phyloP scores from a whole-genome alignment of 345 rosid species.

The Aegle marmelos region DNA sequence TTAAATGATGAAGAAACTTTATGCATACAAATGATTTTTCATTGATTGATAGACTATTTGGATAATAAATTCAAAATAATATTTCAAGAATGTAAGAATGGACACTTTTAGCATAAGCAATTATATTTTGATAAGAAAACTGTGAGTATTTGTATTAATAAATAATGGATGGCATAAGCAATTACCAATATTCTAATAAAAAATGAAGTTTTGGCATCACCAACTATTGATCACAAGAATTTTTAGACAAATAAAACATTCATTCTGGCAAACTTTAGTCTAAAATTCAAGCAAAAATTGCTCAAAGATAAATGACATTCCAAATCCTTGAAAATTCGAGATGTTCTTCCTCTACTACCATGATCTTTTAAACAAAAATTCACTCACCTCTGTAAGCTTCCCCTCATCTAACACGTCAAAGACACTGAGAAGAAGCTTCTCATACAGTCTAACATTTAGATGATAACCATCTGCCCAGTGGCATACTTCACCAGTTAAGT shows the following conservation, averaged over 20 bases:
- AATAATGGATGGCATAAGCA: neutral
- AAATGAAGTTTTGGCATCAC: neutral
- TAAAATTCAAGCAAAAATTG: conserved; percentile 4
- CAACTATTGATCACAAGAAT: neutral
- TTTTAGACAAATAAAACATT: neutral
- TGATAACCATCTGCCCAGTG: conserved; percentile 99
- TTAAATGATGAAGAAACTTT: neutral
- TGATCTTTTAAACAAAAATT: conserved; percentile 3
- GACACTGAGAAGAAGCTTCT: conserved; percentile 87
- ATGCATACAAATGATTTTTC: neutral
- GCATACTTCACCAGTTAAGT: conserved; percentile 97
- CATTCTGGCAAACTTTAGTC: neutral
- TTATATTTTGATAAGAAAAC: neutral
- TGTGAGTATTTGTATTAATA: too few relatives aligned
- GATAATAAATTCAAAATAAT: neutral
- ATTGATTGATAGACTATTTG: neutral
- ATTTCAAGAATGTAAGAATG: neutral
- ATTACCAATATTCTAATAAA: neutral
- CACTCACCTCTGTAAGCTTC: conserved; percentile 86
- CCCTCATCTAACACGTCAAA: conserved; percentile 94
- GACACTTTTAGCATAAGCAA: neutral
- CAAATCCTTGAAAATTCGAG: neutral
- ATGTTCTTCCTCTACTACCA: conserved; percentile 8
- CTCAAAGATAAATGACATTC: neutral
- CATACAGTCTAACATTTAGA: conserved; percentile 83